A percentile compares a stretch with the other conserved stretches of the same genome.
Conservation (phyloP, 805 yeast species). For the Wickerhamomyces silvicola region DNA sequence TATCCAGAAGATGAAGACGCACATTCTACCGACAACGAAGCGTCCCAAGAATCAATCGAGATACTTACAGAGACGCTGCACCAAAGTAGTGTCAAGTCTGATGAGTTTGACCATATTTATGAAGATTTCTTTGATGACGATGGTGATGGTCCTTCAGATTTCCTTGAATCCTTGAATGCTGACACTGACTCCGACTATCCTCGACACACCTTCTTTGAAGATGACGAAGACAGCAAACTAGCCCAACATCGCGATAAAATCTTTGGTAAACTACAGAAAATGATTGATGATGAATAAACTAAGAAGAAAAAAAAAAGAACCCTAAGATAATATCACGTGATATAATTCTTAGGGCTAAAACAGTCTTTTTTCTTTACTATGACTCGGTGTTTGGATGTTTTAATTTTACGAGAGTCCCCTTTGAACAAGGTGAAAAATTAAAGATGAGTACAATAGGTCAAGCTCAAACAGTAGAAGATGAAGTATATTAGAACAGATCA, state of each 20-base stretch:
- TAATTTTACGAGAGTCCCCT: background rate
- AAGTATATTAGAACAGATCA: constrained; percentile 87
- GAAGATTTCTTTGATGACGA: constrained; percentile 81
- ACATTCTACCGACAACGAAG: constrained; percentile 21
- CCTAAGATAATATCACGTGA: too few species aligned
- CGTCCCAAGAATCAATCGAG: constrained; percentile 10
- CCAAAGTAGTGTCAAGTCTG: constrained; percentile 3
- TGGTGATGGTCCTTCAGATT: constrained; percentile 32
- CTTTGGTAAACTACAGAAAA: constrained; percentile 47
- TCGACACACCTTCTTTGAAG: constrained; percentile 49
- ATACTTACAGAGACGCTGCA: constrained; percentile 11
- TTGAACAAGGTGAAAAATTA: constrained; percentile 3
- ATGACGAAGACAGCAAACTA: constrained; percentile 51
- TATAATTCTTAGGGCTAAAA: background rate
- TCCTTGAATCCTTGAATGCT: constrained; percentile 29
- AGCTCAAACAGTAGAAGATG: constrained; percentile 33
- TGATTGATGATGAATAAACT: constrained; percentile 39
- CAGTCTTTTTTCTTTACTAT: background rate
- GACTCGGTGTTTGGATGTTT: constrained; percentile 4
- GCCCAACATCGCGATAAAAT: constrained; percentile 61
- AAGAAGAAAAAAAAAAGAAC: too few species aligned
- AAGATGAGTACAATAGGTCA: background rate
- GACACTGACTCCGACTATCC: constrained; percentile 27
- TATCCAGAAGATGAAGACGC: constrained; percentile 93
- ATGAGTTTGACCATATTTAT: constrained; percentile 30